Evolutionary conservation across 768 basidiomycete genomes (phyloP), one percentile per base, ranked within the genome.

Genomic region (Tricholoma flavovirens): DNA sequence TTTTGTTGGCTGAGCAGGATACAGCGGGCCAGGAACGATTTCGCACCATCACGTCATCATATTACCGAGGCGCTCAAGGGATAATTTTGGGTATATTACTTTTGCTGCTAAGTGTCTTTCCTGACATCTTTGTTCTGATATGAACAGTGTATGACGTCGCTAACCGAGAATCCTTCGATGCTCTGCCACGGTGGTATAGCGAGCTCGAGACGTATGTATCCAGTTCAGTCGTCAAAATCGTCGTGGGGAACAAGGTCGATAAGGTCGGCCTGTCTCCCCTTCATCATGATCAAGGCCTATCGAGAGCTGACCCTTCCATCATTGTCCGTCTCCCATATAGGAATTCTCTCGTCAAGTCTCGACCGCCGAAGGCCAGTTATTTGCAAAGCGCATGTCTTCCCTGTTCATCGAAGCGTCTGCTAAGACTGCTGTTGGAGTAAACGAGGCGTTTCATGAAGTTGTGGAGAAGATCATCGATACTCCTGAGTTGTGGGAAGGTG

Each of bases 11-110:
- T 38, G 22, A 12, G n/a, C 62, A 94, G 93, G 93, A 97, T 64
- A 96, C 93, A 0, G 93, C 94, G 50, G 96, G 97, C 0, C 96
- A 98, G 70, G 97, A 99, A 71, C 85, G 96, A 5, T 99, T 98
- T 67, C 80, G 93, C 46, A 97, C 95, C 3, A 88, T 99, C 62
- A 98, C 97, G 4, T 88, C 88, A 2, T 92, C 90, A 8, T 99
- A 98, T 65, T 99, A 98, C 66, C 82, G 97, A 26, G 90, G 89
- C 1, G 89, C 89, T 43, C 88, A 92, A 62, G 89, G 90, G 6
- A 81, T 91, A 51, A 88, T 92, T 63, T 78, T 92, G 48, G 87
- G 87, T 85, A 54, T 61, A 21, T 43, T 17, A 7, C 17, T 26
- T 12, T 38, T 21, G 21, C 14, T 17, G 6, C n/a, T 49, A n/a